Evolutionary conservation across 306 rosid species (phyloP), one percentile per base, ranked within the genome.

Genomic region (Oxytropis ochrocephala): DNA sequence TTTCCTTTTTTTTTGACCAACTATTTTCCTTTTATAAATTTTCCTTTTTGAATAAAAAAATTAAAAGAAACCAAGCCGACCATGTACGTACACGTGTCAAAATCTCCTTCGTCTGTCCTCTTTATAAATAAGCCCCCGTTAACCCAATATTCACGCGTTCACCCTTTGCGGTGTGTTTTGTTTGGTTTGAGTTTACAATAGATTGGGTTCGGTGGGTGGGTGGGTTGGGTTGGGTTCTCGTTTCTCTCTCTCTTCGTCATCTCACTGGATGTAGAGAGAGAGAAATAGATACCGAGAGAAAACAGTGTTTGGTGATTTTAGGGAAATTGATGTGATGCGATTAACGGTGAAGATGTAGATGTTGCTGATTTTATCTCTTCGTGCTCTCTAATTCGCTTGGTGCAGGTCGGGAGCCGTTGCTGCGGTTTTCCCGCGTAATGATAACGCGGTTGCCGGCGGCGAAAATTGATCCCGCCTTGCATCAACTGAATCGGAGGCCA

Each of bases 351-450:
- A 14, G 62, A 29, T 6, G 44, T 2, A 6, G 62, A 35, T 11
- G 29, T 4, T 51, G 29, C 2, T 56, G 80, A 58, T 77, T 75
- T 70, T 57, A 69, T 86, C 85, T 78, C 89, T 78, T 79, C 70
- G 94, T 96, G 83, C 77, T 82, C 90, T 93, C 98, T 88, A 84
- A 88, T 93, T 93, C 98, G 98, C 98, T 93, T 93, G 98, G 98
- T 93, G 98, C 98, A 93, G 98, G 97, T 93, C 98, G 98, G 98
- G 98, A 93, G 86, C 96, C 76, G 39, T 35, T 36, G 77, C 75
- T 48, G 32, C 61, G 12, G 64, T 50, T 54, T 47, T 60, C 75
- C 81, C 52, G 54, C 43, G 29, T 0, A 57, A 64, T 49, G 72
- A 62, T 12, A 54, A 39, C 17, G 76, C 41, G 11, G 16, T 47